A percentile compares a stretch with the other conserved stretches of the same genome.
Conservation (phyloP, 352 stramenopile species). For the Phytopythium delawarense region DNA sequence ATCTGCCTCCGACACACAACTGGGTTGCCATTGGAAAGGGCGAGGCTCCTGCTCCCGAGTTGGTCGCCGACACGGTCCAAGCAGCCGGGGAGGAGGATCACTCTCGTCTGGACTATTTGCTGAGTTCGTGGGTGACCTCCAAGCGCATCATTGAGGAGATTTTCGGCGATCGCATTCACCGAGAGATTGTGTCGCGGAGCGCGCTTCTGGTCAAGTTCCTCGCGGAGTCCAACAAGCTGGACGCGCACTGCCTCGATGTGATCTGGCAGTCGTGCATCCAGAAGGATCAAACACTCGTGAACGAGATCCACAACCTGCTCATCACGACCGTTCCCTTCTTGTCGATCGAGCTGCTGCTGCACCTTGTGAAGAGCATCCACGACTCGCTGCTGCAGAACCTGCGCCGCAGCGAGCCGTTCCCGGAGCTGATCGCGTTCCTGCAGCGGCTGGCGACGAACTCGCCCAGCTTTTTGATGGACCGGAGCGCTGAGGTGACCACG, state of each 20-base stretch:
- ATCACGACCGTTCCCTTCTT: constrained; percentile 75
- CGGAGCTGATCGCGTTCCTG: constrained; percentile 75
- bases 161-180: constrained; percentile 87
- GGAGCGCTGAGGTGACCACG: constrained; percentile 53
- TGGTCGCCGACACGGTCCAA: constrained; percentile 59
- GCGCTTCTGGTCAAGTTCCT: constrained; percentile 82
- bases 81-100: constrained; percentile 48
- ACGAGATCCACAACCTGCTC: constrained; percentile 81
- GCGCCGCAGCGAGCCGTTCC: constrained; percentile 53
- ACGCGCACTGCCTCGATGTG: constrained; percentile 53
- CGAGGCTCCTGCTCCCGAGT: constrained; percentile 58
- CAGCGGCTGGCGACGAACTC: constrained; percentile 66
- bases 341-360: constrained; percentile 61
- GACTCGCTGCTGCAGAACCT: constrained; percentile 43
- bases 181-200: constrained; percentile 82
- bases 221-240: constrained; percentile 74
- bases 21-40: constrained; percentile 88
- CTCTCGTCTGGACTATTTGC: constrained; percentile 63
- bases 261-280: constrained; percentile 81
- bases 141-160: constrained; percentile 82
- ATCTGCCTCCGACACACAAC: constrained; percentile 82
- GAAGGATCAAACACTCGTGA: constrained; percentile 79
- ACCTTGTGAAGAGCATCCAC: constrained; percentile 70
- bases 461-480: constrained; percentile 69
- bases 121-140: constrained; percentile 66